Conservation (phyloP, 2,329 filamentous ascomycete species). For the Rhynchosporium agropyri region DNA sequence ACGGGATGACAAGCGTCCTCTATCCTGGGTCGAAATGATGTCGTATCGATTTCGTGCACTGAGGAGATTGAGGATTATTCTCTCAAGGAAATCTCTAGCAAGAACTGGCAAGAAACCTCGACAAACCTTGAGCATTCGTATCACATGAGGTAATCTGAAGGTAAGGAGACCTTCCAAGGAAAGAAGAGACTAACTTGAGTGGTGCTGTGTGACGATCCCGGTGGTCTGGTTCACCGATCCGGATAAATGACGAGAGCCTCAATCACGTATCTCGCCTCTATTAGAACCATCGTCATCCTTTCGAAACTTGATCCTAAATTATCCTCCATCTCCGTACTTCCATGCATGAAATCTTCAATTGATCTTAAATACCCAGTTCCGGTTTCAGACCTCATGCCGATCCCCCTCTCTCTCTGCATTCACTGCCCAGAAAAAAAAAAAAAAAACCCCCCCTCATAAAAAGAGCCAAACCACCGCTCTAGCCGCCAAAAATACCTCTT, state of each 20-base stretch:
- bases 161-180: not conserved
- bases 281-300: not conserved
- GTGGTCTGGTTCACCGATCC: not conserved
- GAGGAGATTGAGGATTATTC: not conserved
- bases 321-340: not conserved
- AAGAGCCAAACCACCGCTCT: not conserved
- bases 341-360: not conserved
- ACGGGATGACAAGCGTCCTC: not conserved
- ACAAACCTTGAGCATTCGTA: not conserved
- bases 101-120: not conserved
- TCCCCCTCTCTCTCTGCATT: not conserved
- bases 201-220: conserved; percentile 3
- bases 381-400: not conserved
- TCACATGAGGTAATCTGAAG: not conserved
- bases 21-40: not conserved
- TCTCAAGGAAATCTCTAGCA: not conserved
- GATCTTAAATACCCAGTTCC: too few relatives aligned
- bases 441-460: not conserved
- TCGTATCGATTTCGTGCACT: not conserved
- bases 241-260: not conserved
- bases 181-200: not conserved
- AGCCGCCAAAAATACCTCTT: not conserved
- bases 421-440: not conserved
- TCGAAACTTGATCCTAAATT: not conserved
- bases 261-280: not conserved